These are phyloP conservation scores for Ochromonadaceae sp. DNA, from an alignment of 352 stramenopile species.

Conservation along the genomic window DNA sequence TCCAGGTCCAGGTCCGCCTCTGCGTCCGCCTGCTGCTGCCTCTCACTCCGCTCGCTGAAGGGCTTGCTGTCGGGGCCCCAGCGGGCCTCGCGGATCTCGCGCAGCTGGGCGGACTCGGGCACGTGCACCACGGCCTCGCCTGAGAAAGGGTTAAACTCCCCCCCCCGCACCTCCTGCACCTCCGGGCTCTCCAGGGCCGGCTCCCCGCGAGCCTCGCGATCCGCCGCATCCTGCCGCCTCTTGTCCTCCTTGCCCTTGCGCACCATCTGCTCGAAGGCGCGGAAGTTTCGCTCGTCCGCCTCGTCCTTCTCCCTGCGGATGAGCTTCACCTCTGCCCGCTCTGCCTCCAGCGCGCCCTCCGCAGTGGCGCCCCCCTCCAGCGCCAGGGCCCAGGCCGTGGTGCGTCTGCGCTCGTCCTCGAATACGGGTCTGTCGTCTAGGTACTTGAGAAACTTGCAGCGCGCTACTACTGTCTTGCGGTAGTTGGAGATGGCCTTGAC, in stretches of 20 bases:
- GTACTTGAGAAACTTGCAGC: slow-evolving; percentile 59
- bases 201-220: background rate
- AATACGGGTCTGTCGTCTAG: slow-evolving; percentile 74
- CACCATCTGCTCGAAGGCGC: slow-evolving; percentile 67
- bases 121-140: slow-evolving; percentile 1
- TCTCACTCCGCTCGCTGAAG: too few relatives aligned
- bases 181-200: background rate
- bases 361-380: slow-evolving; percentile 30
- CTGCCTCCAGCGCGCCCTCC: slow-evolving; percentile 51
- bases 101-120: background rate
- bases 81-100: background rate
- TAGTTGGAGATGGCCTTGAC: slow-evolving; percentile 76
- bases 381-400: slow-evolving; percentile 43
- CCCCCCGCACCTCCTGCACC: too few relatives aligned
- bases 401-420: slow-evolving; percentile 67
- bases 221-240: background rate
- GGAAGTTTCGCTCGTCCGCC: slow-evolving; percentile 60
- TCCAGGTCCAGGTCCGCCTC: too few relatives aligned
- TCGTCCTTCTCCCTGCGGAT: slow-evolving; percentile 66
- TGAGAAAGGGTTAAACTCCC: slow-evolving; percentile 14
- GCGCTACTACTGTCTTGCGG: slow-evolving; percentile 70
- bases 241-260: slow-evolving; percentile 16
- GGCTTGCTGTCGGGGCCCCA: too few relatives aligned
- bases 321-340: slow-evolving; percentile 52
- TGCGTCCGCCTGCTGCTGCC: too few relatives aligned